These are phyloP conservation scores for Tremellales sp. DNA, from an alignment of 1,284 basidiomycete genomes.

Conservation along the genomic window DNA sequence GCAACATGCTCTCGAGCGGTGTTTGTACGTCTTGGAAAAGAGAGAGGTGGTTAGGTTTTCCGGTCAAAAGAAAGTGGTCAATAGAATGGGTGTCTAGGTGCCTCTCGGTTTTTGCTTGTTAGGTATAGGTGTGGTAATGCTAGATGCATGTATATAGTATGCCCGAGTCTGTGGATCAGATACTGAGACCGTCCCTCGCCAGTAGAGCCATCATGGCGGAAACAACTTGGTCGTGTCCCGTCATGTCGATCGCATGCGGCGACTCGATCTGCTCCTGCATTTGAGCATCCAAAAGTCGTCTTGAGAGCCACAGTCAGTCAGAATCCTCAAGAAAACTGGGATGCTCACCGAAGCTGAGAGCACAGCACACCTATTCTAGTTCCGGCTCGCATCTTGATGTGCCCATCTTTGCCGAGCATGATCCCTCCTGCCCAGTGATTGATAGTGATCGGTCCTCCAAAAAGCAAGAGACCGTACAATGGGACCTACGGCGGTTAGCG, in stretches of 20 bases:
- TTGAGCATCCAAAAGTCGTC: constrained; percentile 65
- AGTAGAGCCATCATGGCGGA: constrained; percentile 68
- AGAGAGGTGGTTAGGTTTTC: constrained; percentile 89
- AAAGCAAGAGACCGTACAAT: constrained; percentile 74
- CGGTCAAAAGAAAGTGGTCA: constrained; percentile 56
- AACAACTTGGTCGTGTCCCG: constrained; percentile 58
- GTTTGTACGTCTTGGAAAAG: constrained; percentile 90
- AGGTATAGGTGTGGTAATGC: too few relatives aligned
- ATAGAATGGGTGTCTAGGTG: constrained; percentile 38
- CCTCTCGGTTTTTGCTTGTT: too few relatives aligned
- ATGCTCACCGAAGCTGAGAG: constrained; percentile 66
- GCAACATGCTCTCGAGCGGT: constrained; percentile 86
- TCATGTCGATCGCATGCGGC: constrained; percentile 51
- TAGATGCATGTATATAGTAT: too few relatives aligned
- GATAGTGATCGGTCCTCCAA: constrained; percentile 74
- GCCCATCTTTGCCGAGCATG: constrained; percentile 56
- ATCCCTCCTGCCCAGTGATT: constrained; percentile 75
- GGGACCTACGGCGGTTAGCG: constrained; percentile 65
- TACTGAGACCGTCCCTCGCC: constrained; percentile 45
- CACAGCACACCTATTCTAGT: constrained; percentile 85
- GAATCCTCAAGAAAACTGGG: not conserved
- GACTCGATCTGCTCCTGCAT: constrained; percentile 55
- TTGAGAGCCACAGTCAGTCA: constrained; percentile 41
- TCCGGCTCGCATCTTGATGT: constrained; percentile 71
- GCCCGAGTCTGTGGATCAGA: too few relatives aligned